Evolutionary conservation across 306 rosid genomes (phyloP).

Genomic region (Fragaria nilgerrensis): DNA sequence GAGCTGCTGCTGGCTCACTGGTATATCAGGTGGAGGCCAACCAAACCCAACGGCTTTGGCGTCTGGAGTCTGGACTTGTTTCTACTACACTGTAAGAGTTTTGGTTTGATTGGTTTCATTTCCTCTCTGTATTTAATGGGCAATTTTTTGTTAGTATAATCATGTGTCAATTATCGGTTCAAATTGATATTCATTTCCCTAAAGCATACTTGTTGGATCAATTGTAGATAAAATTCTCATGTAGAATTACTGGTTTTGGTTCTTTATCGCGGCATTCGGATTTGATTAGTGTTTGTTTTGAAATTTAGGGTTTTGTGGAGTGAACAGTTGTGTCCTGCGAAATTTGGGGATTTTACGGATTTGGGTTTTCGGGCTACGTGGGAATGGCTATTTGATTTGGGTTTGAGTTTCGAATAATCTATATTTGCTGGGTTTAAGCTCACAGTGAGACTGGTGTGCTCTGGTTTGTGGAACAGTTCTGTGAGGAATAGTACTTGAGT

Average conservation of each 20-base stretch:
- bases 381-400: neutral
- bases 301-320: constrained; percentile 26
- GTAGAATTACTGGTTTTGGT: neutral
- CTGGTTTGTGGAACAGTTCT: neutral
- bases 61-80: constrained; percentile 14
- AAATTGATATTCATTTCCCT: neutral
- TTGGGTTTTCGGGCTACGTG: neutral
- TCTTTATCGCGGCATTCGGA: neutral
- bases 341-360: constrained; percentile 18
- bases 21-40: constrained; percentile 22
- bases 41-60: neutral
- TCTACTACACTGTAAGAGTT: constrained; percentile 12
- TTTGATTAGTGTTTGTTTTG: constrained; percentile 5
- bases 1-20: neutral
- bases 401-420: constrained; percentile 7
- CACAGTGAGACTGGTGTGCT: neutral
- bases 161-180: neutral
- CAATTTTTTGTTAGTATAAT: neutral
- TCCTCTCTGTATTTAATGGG: neutral
- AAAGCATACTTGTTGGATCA: neutral
- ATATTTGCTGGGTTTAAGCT: constrained; percentile 15
- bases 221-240: neutral
- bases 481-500: constrained; percentile 17
- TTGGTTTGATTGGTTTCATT: neutral
- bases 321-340: neutral